Base-by-base conservation (phyloP, 768 basidiomycete species). In the Mycena olivaceomarginata region DNA sequence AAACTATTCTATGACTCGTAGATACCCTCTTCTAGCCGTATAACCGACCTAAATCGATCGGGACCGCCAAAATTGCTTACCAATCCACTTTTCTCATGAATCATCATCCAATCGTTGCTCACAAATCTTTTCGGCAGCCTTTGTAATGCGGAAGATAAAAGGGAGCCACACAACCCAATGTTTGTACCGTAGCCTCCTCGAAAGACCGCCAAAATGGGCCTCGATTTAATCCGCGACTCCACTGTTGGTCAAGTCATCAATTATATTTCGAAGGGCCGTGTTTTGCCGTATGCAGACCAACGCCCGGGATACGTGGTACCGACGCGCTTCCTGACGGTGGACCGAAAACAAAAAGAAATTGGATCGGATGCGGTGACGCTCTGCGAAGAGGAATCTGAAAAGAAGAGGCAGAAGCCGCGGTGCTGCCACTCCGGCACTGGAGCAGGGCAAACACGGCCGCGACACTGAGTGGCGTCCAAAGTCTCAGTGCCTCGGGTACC, bases 231-330 rank as follows among this genome's bases (percentile, higher is more conserved):
- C 64, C 72, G 72, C 16, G 72, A 66, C 65, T 66, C 72, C 56
- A 73, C 72, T n/a, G 13, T 73, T 13, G 72, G 72, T 22, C 72
- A 73, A 46, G 43, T 73, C 64, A 11, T 73, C 64, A 66, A 67
- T 16, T 73, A 66, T 67, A 0, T 66, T 2, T 73, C 64, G 12
- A 46, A 12, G 5, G 71, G 71, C n/a, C 63, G 64, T 31, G 11
- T 72, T 20, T 20, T 72, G 15, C 71, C 71, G 31, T 66, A 73
- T 20, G 40, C 41, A 7, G 72, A 66, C 72, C 72, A 73, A 11
- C 53, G 63, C 18, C 15, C 56, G 12, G 71, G 71, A 2, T 72
- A 66, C n/a, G 63, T 43, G 22, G 41, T 72, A 20, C 71, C 71
- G 12, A 13, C 39, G 40, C 70, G 72, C 51, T 67, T 66, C 43